Conservation (phyloP, 306 rosid species). For the Rubus parviflorus region DNA sequence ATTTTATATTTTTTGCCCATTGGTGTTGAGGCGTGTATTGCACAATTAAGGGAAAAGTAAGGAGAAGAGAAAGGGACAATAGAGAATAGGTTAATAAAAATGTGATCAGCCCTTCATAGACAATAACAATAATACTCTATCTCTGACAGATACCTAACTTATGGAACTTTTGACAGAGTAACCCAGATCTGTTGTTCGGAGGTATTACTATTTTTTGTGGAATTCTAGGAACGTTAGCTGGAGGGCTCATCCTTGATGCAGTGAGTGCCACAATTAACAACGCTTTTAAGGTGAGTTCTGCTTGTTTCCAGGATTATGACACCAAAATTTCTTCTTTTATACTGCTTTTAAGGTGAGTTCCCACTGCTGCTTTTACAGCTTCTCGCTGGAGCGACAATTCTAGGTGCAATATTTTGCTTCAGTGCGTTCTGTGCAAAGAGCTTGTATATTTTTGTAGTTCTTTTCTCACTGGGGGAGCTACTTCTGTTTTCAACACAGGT, state of each 20-base stretch:
- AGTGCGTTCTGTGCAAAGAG: conserved; percentile 66
- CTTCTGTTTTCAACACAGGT: conserved; percentile 88
- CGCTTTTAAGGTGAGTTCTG: conserved; percentile 71
- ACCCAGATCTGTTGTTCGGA: conserved; percentile 88
- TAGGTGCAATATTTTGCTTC: conserved; percentile 84
- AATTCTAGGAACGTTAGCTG: conserved; percentile 74
- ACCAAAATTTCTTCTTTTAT: neutral
- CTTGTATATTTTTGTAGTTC: conserved; percentile 61
- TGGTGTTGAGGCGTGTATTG: neutral
- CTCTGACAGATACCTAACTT: neutral
- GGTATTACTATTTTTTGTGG: conserved; percentile 83
- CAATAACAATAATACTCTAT: neutral
- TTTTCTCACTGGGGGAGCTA: conserved; percentile 80
- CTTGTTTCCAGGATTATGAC: conserved; percentile 16
- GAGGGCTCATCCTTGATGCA: conserved; percentile 84
- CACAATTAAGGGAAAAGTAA: neutral
- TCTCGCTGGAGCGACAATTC: conserved; percentile 76
- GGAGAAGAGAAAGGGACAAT: neutral
- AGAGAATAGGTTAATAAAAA: neutral
- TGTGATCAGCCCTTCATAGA: neutral
- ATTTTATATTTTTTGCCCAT: conserved; percentile 23
- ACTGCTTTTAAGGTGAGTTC: neutral
- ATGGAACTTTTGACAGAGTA: conserved; percentile 48
- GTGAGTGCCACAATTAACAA: conserved; percentile 73
- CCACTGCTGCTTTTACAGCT: conserved; percentile 54